Conservation (phyloP, 768 basidiomycete species). For the Amanita pallidorosea region DNA sequence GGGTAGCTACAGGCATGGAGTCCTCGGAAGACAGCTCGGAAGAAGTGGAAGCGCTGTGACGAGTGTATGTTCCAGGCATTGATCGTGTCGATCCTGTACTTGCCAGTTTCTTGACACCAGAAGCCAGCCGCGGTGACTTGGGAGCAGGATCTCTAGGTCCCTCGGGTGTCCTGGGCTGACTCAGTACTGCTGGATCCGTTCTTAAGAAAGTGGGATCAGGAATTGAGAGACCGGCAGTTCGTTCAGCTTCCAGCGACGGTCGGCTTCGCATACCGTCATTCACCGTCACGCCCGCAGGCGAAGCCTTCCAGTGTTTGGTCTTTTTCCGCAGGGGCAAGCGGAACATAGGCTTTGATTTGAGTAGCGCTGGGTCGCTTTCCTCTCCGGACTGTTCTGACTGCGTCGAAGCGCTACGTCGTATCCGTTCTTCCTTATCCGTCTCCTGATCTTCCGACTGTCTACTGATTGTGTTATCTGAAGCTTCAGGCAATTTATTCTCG, state of each 20-base stretch:
- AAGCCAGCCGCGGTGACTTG: neutral
- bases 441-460: neutral
- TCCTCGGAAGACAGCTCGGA: constrained; percentile 63
- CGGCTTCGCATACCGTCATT: constrained; percentile 3
- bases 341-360: constrained; percentile 23
- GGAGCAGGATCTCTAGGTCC: neutral
- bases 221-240: neutral
- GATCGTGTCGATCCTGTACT: neutral
- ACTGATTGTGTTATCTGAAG: constrained; percentile 6
- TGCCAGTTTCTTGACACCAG: constrained; percentile 1
- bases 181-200: neutral
- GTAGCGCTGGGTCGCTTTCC: constrained; percentile 16
- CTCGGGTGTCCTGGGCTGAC: neutral
- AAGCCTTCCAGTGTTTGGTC: constrained; percentile 15
- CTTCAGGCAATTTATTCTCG: constrained; percentile 15
- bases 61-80: constrained; percentile 30
- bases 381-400: constrained; percentile 9
- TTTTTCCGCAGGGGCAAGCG: constrained; percentile 16
- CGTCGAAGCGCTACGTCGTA: neutral
- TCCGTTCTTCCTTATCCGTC: neutral
- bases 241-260: constrained; percentile 2
- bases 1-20: constrained; percentile 48
- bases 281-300: constrained; percentile 8
- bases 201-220: neutral
- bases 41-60: constrained; percentile 49